phyloP scores from a whole-genome alignment of 2,329 filamentous ascomycete species.

The Aspergillus sp. region DNA sequence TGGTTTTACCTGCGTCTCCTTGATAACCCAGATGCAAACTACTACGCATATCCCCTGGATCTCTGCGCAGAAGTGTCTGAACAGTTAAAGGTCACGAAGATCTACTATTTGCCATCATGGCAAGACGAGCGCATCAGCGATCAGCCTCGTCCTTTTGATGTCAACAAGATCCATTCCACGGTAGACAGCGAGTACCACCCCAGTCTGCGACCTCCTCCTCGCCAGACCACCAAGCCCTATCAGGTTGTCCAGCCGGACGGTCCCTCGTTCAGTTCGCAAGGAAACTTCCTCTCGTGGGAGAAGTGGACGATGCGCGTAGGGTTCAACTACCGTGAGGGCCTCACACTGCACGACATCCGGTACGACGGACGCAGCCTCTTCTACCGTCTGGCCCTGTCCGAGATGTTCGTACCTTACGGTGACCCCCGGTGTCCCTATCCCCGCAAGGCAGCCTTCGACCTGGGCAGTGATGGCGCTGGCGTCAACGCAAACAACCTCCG shows the following conservation, averaged over 20 bases:
- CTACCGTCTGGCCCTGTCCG: slow-evolving; percentile 43
- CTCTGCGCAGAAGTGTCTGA: slow-evolving; percentile 54
- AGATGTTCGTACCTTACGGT: slow-evolving; percentile 49
- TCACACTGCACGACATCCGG: slow-evolving; percentile 41
- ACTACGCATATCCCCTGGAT: slow-evolving; percentile 59
- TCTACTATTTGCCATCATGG: slow-evolving; percentile 50
- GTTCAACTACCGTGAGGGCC: slow-evolving; percentile 47
- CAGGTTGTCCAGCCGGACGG: slow-evolving; percentile 39
- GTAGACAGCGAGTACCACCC: slow-evolving; percentile 35
- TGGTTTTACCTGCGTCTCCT: slow-evolving; percentile 5
- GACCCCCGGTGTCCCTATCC: slow-evolving; percentile 42
- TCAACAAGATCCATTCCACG: slow-evolving; percentile 21
- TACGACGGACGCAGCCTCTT: slow-evolving; percentile 42
- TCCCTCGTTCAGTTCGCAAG: slow-evolving; percentile 32
- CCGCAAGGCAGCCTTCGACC: slow-evolving; percentile 46
- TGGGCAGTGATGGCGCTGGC: slow-evolving; percentile 45
- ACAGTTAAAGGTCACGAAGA: slow-evolving; percentile 49
- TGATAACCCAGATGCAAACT: slow-evolving; percentile 48
- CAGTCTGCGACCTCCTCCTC: slow-evolving; percentile 22
- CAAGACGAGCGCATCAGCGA: slow-evolving; percentile 35
- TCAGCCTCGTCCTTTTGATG: slow-evolving; percentile 21
- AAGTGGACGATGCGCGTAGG: slow-evolving; percentile 47
- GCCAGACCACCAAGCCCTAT: slow-evolving; percentile 37
- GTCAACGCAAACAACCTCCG: slow-evolving; percentile 44
- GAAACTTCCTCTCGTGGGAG: slow-evolving; percentile 39